These are phyloP conservation scores for Epichloe glyceriae DNA, from an alignment of 2,329 filamentous ascomycete species.

Conservation along the genomic window DNA sequence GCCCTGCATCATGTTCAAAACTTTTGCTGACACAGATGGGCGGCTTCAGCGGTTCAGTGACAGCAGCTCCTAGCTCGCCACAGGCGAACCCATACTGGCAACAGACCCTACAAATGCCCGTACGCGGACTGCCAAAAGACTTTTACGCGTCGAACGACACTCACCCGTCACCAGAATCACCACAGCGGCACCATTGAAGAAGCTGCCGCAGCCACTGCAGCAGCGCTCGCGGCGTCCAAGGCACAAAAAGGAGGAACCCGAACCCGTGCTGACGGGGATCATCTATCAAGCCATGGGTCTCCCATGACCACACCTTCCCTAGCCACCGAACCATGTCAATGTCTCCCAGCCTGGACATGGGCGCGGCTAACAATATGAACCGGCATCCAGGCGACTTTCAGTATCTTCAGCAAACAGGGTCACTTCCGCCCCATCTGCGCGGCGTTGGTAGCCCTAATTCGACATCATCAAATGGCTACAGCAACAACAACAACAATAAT, in stretches of 20 bases:
- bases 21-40: background rate
- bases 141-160: constrained; percentile 86
- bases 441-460: constrained; percentile 60
- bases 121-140: constrained; percentile 98
- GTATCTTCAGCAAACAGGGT: constrained; percentile 61
- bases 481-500: constrained; percentile 19
- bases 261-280: constrained; percentile 56
- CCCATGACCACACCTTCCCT: constrained; percentile 74
- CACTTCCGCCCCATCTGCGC: constrained; percentile 72
- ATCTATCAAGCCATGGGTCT: constrained; percentile 58
- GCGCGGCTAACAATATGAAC: constrained; percentile 52
- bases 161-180: constrained; percentile 91
- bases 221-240: constrained; percentile 54
- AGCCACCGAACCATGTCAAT: constrained; percentile 67
- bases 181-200: constrained; percentile 94
- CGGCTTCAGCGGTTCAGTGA: constrained; percentile 74
- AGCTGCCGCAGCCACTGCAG: constrained; percentile 76
- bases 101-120: constrained; percentile 92
- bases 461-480: constrained; percentile 45
- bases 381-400: constrained; percentile 52
- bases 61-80: constrained; percentile 90
- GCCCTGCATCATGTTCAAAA: background rate
- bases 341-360: constrained; percentile 66
- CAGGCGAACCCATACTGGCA: constrained; percentile 87
- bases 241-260: constrained; percentile 26